Percentiles rank a stretch among this genome's conserved stretches.
Evolutionary conservation across 1,284 basidiomycete genomes (phyloP).

Genomic region (Ceratobasidium sp.): DNA sequence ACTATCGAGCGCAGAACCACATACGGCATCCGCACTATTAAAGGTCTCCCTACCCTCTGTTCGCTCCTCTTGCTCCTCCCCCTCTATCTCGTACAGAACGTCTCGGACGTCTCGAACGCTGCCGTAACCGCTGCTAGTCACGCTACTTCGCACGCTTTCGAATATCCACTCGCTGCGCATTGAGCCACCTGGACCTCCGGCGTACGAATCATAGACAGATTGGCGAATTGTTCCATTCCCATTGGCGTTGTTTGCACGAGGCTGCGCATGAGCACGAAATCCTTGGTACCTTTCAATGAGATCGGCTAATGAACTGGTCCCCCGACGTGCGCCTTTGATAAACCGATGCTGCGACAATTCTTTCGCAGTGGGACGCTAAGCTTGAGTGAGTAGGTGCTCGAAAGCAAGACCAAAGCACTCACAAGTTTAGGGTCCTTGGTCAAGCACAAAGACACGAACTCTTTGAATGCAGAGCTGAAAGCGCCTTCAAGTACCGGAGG

Average conservation of each 20-base stretch:
- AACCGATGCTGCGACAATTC: constrained; percentile 94
- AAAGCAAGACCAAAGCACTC: constrained; percentile 54
- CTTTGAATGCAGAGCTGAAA: constrained; percentile 89
- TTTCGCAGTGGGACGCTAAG: constrained; percentile 87
- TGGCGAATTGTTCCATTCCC: constrained; percentile 41
- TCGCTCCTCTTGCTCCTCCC: constrained; percentile 56
- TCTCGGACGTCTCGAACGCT: constrained; percentile 62
- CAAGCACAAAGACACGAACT: constrained; percentile 91
- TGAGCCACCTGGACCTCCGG: constrained; percentile 59
- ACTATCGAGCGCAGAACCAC: constrained; percentile 33
- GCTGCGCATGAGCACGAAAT: constrained; percentile 64
- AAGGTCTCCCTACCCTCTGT: constrained; percentile 6
- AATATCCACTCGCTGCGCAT: constrained; percentile 96
- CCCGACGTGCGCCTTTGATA: constrained; percentile 83
- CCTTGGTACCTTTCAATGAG: constrained; percentile 88
- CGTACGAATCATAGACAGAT: constrained; percentile 37
- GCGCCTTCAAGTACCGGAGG: constrained; percentile 90
- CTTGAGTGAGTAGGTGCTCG: constrained; percentile 50
- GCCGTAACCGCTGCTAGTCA: constrained; percentile 73
- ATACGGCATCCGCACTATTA: constrained; percentile 29
- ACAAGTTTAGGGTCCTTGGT: constrained; percentile 91
- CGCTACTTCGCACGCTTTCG: constrained; percentile 79
- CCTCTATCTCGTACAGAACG: constrained; percentile 54
- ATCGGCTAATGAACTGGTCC: constrained; percentile 83
- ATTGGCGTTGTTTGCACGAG: constrained; percentile 30